Evolutionary conservation across 805 yeast genomes (phyloP).

Genomic region (Pichia nakasei): DNA sequence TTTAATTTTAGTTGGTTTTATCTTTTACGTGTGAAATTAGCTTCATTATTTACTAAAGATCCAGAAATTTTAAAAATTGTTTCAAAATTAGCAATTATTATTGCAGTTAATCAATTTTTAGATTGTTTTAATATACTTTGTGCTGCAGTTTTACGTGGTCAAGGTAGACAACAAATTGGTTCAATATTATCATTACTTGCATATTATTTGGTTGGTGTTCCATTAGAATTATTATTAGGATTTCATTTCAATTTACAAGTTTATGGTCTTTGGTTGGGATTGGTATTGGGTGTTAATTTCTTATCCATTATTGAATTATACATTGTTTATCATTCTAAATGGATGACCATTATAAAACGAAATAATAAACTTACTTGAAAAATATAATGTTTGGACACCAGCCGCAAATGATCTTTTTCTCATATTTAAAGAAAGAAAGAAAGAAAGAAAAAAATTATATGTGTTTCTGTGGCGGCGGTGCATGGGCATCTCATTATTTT

Average conservation of each 20-base stretch:
- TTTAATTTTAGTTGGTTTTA: constrained; percentile 32
- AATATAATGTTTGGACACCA: too few relatives aligned
- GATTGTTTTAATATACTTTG: constrained; percentile 39
- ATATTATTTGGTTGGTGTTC: constrained; percentile 42
- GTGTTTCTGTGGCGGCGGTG: too few relatives aligned
- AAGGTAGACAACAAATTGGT: constrained; percentile 47
- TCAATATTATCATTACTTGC: constrained; percentile 37
- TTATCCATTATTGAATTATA: constrained; percentile 33
- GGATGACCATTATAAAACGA: constrained; percentile 42
- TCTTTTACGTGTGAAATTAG: constrained; percentile 29
- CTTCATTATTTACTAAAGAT: constrained; percentile 35
- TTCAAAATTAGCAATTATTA: constrained; percentile 34
- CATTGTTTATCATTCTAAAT: constrained; percentile 38
- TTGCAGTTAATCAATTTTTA: constrained; percentile 41
- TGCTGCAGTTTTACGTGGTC: constrained; percentile 44
- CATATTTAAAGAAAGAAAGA: too few relatives aligned
- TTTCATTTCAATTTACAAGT: constrained; percentile 32
- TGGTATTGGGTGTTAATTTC: constrained; percentile 34
- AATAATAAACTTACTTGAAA: constrained; percentile 15
- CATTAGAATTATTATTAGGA: constrained; percentile 37
- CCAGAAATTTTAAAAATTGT: constrained; percentile 29
- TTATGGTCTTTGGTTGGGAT: constrained; percentile 41
- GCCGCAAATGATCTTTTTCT: too few relatives aligned
- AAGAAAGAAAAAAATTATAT: too few relatives aligned
- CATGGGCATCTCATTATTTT: too few relatives aligned